Evolutionary conservation across 441 rosid genomes (phyloP).

Genomic region (Aleurites moluccanus): DNA sequence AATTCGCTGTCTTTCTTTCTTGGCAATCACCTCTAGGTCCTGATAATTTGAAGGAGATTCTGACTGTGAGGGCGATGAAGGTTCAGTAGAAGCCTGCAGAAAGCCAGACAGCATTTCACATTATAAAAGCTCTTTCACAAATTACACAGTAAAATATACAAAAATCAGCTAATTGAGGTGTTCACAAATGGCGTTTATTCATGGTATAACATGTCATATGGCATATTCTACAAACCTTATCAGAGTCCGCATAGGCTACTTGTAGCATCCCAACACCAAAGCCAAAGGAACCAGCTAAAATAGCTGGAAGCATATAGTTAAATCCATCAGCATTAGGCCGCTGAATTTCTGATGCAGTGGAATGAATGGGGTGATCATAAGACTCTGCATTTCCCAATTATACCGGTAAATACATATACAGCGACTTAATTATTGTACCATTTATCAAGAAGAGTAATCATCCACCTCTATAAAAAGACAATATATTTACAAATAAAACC

Average conservation of each 20-base stretch:
- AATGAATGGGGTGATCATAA: conserved; percentile 10
- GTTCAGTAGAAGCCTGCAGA: conserved; percentile 40
- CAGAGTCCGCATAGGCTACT: conserved; percentile 63
- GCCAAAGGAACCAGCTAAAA: conserved; percentile 58
- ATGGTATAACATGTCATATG: not conserved
- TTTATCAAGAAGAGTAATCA: not conserved
- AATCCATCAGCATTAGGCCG: conserved; percentile 20
- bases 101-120: conserved; percentile 14
- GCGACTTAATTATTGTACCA: not conserved
- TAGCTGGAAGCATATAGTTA: conserved; percentile 39
- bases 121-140: not conserved
- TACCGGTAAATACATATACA: not conserved
- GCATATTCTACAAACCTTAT: conserved; percentile 47
- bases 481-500: not conserved
- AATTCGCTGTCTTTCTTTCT: conserved; percentile 63
- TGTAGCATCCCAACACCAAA: conserved; percentile 54
- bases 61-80: conserved; percentile 35
- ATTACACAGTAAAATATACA: not conserved
- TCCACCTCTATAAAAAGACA: not conserved
- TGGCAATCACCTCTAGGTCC: conserved; percentile 64
- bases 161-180: not conserved
- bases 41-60: conserved; percentile 49
- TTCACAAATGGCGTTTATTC: not conserved
- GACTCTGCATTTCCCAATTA: conserved; percentile 29
- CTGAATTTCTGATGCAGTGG: conserved; percentile 31